Percentiles rank a stretch among this genome's conserved stretches.
Evolutionary conservation across 345 rosid genomes (phyloP).

Genomic region (Hypericum perforatum): DNA sequence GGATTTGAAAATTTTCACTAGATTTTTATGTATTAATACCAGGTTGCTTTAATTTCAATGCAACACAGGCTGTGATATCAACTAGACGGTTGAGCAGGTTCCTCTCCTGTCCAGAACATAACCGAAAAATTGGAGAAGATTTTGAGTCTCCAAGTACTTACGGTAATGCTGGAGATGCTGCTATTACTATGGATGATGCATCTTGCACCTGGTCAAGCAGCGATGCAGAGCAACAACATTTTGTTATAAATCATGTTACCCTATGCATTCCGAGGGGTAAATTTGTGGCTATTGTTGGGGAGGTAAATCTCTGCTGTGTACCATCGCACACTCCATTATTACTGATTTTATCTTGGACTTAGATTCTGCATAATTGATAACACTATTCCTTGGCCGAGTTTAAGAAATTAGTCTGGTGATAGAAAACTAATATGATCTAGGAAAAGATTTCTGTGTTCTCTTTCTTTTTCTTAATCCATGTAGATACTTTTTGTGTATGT

Average conservation of each 20-base stretch:
- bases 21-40: slow-evolving; percentile 3
- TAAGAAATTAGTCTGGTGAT: no score
- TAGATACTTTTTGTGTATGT: no score
- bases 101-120: slow-evolving; percentile 48
- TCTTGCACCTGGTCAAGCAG: slow-evolving; percentile 66
- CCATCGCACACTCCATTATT: neutral
- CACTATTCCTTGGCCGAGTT: no score
- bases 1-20: slow-evolving; percentile 3
- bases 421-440: no score
- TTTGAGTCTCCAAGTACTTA: slow-evolving; percentile 15
- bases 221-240: slow-evolving; percentile 26
- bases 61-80: slow-evolving; percentile 72
- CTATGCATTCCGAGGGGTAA: slow-evolving; percentile 55
- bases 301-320: slow-evolving; percentile 34
- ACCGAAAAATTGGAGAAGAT: slow-evolving; percentile 18
- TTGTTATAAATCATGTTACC: slow-evolving; percentile 47
- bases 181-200: slow-evolving; percentile 50
- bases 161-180: slow-evolving; percentile 31
- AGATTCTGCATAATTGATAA: no score
- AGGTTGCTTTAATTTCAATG: neutral
- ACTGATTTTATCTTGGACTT: no score
- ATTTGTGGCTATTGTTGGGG: slow-evolving; percentile 66
- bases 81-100: slow-evolving; percentile 70
- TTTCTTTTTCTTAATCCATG: no score
- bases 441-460: no score